Base-by-base conservation (phyloP, 2,329 filamentous ascomycete genomes). In the Aspergillus tubingensis region DNA sequence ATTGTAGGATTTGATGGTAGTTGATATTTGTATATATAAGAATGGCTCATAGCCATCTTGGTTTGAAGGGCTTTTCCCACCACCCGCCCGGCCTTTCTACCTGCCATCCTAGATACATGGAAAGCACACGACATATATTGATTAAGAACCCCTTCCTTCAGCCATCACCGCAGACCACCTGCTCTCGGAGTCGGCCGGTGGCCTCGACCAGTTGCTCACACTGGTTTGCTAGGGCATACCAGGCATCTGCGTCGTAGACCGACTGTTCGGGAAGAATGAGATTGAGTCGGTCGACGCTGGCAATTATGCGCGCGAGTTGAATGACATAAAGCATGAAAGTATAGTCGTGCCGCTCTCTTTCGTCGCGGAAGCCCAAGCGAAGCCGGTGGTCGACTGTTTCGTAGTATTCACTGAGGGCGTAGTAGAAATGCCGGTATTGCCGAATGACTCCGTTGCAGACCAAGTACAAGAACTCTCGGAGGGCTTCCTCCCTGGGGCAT, bases 231-330 rank as follows among this genome's bases (percentile, higher is more conserved):
- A 63, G 23, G 5, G 32, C 25, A 41, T 17, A 38, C 62, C 62
- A 63, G 32, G 53, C 5, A 27, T 62, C 59, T 21, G 41, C 43
- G 27, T 62, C 59, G 32, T 59, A 59, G 11, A 19, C 21, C 11
- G 56, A 21, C 23, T 54, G 23, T 2, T 43, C 43, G 17, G 36
- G 8, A 10, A 57, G 36, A 2, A 8, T 51, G 25, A 36, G n/a
- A 8, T 50, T 36, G 8, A 63, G 13, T 15, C 59, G 44, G 17
- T 27, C 17, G 15, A 62, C 21, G 10, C 49, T 39, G 5, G 13
- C 36, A n/a, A 58, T 25, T 21, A 63, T 51, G 8, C 54, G 57
- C 30, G 55, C 48, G 17, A 57, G 47, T 43, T 62, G 48, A 19
- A 43, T 11, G 6, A n/a, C n/a, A 39, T 44, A 55, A 8, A 19